A percentile compares a stretch with the other conserved stretches of the same genome.
Evolutionary conservation across 1,284 basidiomycete species (phyloP).

Genomic region (Austropuccinia psidii): DNA sequence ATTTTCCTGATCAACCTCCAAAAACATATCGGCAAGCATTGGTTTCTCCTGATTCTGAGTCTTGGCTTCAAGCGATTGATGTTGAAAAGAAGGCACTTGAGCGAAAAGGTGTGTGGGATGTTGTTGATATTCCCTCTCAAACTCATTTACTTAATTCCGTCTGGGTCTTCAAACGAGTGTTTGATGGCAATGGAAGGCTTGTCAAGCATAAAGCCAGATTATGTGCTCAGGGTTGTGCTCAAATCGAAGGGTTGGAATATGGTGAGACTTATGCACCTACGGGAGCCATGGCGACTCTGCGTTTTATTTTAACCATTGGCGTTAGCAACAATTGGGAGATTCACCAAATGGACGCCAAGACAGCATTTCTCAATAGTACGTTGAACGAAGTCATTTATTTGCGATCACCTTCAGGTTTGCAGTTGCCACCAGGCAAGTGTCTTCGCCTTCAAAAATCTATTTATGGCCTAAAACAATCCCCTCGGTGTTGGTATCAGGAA

Average conservation of each 20-base stretch:
- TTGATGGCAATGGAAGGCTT: neutral
- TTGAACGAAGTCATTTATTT: neutral
- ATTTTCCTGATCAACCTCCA: neutral
- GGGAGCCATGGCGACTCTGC: neutral
- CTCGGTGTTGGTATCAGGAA: neutral
- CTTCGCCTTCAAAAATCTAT: neutral
- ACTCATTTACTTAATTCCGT: neutral
- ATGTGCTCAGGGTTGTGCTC: neutral
- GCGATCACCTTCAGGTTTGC: neutral
- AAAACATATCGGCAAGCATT: neutral
- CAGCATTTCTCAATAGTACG: constrained; percentile 4
- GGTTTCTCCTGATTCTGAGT: neutral
- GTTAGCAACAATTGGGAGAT: neutral
- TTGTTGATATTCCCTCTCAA: neutral
- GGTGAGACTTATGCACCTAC: neutral
- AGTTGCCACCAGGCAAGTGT: neutral
- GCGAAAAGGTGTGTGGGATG: neutral
- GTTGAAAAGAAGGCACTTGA: neutral
- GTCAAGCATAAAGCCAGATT: neutral
- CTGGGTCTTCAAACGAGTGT: neutral
- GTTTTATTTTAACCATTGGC: neutral
- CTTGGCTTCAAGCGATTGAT: neutral
- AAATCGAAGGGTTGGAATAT: too few relatives aligned
- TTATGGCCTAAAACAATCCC: constrained; percentile 22
- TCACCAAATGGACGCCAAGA: constrained; percentile 15